Percentiles rank a stretch among this genome's conserved stretches.
Conservation (phyloP, 768 basidiomycete genomes). For the Rhizopogon salebrosus region DNA sequence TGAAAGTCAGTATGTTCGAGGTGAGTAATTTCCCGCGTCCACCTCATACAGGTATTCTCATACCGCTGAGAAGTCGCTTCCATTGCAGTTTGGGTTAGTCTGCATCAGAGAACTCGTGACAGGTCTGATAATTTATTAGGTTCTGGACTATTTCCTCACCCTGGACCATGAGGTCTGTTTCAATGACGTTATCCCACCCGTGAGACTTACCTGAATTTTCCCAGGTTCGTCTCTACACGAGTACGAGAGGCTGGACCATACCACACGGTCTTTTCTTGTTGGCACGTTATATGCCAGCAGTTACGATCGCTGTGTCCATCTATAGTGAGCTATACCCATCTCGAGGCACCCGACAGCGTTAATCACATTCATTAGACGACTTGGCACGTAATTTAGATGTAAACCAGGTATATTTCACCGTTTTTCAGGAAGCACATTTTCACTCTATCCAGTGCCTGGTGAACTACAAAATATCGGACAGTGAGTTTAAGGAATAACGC, state of each 20-base stretch:
- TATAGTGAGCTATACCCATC: not conserved
- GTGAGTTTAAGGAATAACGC: not conserved
- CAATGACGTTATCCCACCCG: not conserved
- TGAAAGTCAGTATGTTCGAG: too few species aligned
- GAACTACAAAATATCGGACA: not conserved
- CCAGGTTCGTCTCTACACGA: not conserved
- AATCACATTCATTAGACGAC: not conserved
- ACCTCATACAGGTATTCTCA: too few species aligned
- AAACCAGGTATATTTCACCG: not conserved
- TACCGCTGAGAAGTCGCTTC: too few species aligned
- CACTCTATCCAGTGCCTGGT: not conserved
- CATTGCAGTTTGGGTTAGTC: not conserved
- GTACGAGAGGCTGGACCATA: not conserved
- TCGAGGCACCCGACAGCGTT: not conserved
- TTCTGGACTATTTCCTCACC: not conserved
- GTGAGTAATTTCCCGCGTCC: too few species aligned
- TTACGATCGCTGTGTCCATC: not conserved
- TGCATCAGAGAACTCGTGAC: not conserved
- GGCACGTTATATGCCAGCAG: not conserved
- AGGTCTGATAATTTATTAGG: not conserved
- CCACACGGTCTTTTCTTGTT: not conserved
- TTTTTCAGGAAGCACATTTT: not conserved
- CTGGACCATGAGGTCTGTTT: not conserved
- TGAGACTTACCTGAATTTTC: not conserved
- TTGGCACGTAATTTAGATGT: not conserved